Evolutionary conservation across 164 flowering plant genomes (phyloP).

Genomic region (Paratinospora sagittata): DNA sequence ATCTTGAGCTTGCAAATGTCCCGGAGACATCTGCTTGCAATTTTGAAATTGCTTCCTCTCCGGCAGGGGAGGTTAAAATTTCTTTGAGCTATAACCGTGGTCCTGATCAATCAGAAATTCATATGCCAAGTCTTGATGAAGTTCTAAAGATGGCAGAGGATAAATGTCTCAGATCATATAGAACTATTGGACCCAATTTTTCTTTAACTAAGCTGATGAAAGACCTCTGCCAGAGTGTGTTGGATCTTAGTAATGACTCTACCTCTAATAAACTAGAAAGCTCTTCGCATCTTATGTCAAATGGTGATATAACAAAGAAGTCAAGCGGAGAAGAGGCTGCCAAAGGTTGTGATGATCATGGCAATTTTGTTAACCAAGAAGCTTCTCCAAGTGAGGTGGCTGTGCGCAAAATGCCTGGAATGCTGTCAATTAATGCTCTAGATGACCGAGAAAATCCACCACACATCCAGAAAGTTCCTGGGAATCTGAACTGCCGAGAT

Average conservation of each 20-base stretch:
- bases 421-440: constrained; percentile 10
- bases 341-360: neutral
- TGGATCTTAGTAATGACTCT: constrained; percentile 25
- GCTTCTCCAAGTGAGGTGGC: constrained; percentile 3
- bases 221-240: constrained; percentile 36
- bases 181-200: constrained; percentile 25
- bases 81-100: constrained; percentile 28
- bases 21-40: constrained; percentile 12
- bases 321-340: constrained; percentile 15
- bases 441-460: neutral
- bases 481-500: constrained; percentile 8
- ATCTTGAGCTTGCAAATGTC: constrained; percentile 17
- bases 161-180: constrained; percentile 28
- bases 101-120: constrained; percentile 20
- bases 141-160: constrained; percentile 39
- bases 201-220: constrained; percentile 35
- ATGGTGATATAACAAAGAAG: constrained; percentile 5
- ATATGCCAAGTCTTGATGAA: constrained; percentile 27
- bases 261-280: constrained; percentile 8
- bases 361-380: constrained; percentile 5
- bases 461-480: neutral
- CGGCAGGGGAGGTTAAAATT: constrained; percentile 41
- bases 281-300: constrained; percentile 6
- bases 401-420: constrained; percentile 9
- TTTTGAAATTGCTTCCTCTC: constrained; percentile 44